Percentiles rank a stretch among this genome's conserved stretches.
Evolutionary conservation across 305 asterid genomes (phyloP).

Genomic region (Nicotiana rustica): DNA sequence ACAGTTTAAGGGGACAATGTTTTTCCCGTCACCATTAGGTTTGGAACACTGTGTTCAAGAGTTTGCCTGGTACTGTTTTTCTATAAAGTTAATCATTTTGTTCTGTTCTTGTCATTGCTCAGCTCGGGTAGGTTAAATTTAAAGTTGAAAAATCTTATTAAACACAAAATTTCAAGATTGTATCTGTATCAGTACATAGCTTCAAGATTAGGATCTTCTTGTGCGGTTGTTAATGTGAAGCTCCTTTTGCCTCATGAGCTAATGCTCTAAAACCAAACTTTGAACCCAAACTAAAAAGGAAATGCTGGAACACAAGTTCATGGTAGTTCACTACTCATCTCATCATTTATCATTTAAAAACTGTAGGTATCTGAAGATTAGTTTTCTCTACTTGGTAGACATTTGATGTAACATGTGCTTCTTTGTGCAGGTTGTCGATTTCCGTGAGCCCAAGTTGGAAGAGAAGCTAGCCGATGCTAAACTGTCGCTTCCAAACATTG

Average conservation of each 20-base stretch:
- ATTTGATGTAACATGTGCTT: slow-evolving; percentile 43
- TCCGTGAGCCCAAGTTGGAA: slow-evolving; percentile 67
- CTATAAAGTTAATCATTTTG: background rate
- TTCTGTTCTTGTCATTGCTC: background rate
- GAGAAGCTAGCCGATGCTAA: slow-evolving; percentile 71
- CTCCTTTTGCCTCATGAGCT: background rate
- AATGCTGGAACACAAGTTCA: background rate
- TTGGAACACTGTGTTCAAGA: background rate
- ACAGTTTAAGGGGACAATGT: background rate
- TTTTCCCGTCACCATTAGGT: background rate
- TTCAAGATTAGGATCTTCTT: slow-evolving; percentile 12
- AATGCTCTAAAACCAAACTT: background rate
- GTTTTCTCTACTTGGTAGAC: background rate
- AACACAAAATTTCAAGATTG: background rate
- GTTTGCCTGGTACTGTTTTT: background rate
- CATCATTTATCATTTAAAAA: slow-evolving; percentile 5
- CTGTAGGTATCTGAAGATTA: slow-evolving; percentile 24
- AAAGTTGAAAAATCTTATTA: slow-evolving; percentile 8
- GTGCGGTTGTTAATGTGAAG: slow-evolving; percentile 12
- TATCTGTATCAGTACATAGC: background rate
- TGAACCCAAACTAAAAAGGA: background rate
- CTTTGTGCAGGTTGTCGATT: slow-evolving; percentile 77
- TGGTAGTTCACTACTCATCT: background rate
- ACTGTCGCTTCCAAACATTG: slow-evolving; percentile 77
- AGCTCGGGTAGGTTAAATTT: slow-evolving; percentile 18